Evolutionary conservation across 202 grass and related monocot species (phyloP), one percentile per base, ranked within the genome.

Genomic region (Cymbopogon flexuosus): DNA sequence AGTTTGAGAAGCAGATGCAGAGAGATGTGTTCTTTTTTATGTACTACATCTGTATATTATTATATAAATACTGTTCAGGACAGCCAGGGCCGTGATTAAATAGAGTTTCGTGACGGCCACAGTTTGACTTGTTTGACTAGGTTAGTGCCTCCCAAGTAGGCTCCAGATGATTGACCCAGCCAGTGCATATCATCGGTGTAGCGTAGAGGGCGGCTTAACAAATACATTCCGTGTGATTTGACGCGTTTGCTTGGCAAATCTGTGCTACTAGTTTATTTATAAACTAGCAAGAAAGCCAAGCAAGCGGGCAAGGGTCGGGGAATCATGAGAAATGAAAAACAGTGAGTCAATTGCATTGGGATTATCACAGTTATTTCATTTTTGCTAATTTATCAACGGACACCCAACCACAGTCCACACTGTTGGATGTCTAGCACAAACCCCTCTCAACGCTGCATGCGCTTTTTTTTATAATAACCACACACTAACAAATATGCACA

Each of bases 121-220:
- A 82, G 9, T 74, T 86, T 91, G 82, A 89, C 89, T 83, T 88
- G 86, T 87, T 89, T 89, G 86, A 91, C 89, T 89, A 73, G 73
- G 64, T 45, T 51, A 54, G 22, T 62, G 31, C 37, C 40, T 62
- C 62, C n/a, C 62, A 52, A 52, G 40, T 69, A 62, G 14, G 39
- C 37, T 18, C 27, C 61, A 74, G 68, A 82, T 79, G 74, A 86
- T 85, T 78, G 83, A 36, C 51, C 45, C 4, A 1, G 67, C 33
- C 8, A 2, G 67, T 13, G 2, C 16, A 49, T 74, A 61, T 74
- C 7, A 61, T 83, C 36, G 62, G 49, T 40, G 71, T 43, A 15
- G 52, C 18, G 78, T 64, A 33, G 70, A 76, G 41, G 40, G 66
- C 31, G 14, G 43, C 58, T 68, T 76, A 72, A 65, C 67, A 72